A percentile compares a stretch with the other conserved stretches of the same genome.
Evolutionary conservation across 257 asterid genomes (phyloP).

Genomic region (Capsicum baccatum): DNA sequence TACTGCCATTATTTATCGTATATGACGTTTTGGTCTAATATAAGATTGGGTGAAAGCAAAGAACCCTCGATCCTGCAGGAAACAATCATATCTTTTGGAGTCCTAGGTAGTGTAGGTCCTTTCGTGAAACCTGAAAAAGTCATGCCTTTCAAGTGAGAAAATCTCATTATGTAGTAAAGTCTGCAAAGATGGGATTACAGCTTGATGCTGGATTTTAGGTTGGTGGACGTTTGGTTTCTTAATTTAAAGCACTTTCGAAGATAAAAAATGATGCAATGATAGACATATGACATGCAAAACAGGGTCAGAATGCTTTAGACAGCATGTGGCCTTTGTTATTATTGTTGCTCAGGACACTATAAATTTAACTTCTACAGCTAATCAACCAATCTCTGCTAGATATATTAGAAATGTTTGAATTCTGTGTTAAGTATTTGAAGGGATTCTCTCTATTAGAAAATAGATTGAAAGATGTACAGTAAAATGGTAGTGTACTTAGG

Average conservation of each 20-base stretch:
- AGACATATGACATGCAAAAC: not conserved
- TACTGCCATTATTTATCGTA: not conserved
- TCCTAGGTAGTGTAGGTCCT: conserved; percentile 16
- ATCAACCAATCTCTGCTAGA: not conserved
- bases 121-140: not conserved
- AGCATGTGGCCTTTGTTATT: conserved; percentile 18
- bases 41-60: not conserved
- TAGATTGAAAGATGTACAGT: not conserved
- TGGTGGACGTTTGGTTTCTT: not conserved
- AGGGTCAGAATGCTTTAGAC: conserved; percentile 13
- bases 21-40: not conserved
- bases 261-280: not conserved
- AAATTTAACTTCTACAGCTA: not conserved
- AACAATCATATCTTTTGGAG: not conserved
- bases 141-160: not conserved
- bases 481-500: not conserved
- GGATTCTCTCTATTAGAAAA: conserved; percentile 20
- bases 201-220: conserved; percentile 14
- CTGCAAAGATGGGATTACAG: not conserved
- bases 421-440: conserved; percentile 21
- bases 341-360: not conserved
- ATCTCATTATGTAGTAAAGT: conserved; percentile 10
- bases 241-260: not conserved
- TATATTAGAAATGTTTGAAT: not conserved
- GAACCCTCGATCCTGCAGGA: not conserved